Evolutionary conservation across 2,329 filamentous ascomycete genomes (phyloP), one percentile per base, ranked within the genome.

Genomic region (Chalaropsis thielavioides): DNA sequence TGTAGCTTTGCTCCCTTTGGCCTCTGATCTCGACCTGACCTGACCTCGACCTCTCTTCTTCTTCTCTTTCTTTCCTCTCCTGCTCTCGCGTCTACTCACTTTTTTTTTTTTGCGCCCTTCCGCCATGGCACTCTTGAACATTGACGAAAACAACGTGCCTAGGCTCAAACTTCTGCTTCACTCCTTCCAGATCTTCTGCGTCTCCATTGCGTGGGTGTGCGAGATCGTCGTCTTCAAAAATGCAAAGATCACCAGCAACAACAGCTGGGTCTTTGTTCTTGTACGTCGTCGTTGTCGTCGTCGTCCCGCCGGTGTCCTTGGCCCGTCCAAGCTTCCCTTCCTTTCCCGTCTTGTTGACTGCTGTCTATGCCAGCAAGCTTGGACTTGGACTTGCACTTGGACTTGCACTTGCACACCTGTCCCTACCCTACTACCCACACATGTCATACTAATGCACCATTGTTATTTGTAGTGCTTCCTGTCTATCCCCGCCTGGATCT

Each of bases 211-310:
- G 69, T 86, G 83, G 77, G 76, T 79, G 66, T 75, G 87, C 67
- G 81, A 82, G 69, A 84, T 87, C 69, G 76, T 80, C 27, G 78
- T 86, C 58, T 84, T 86, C 71, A 76, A 76, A 49, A 75, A 76
- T 64, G 75, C 81, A 4, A 72, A 71, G 22, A 78, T 86, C 68
- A 80, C 79, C 65, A 82, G 83, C 41, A 78, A 82, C 68, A 81
- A 81, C 72, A 83, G 80, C 68, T 87, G 84, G 83, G 80, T 82
- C 0, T 86, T 87, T 68, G 83, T 76, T 69, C 77, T 85, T 74
- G 84, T 87, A 77, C 67, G 82, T 74, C 27, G 24, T 54, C 49
- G 19, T 22, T 54, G 49, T 46, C 24, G 15, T 54, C 24, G 6
- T 54, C 19, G 13, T 54, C 24, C 10, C 4, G 7, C 24, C 6